Base-by-base conservation (phyloP, 768 basidiomycete species). In the Hericium rajendrae region DNA sequence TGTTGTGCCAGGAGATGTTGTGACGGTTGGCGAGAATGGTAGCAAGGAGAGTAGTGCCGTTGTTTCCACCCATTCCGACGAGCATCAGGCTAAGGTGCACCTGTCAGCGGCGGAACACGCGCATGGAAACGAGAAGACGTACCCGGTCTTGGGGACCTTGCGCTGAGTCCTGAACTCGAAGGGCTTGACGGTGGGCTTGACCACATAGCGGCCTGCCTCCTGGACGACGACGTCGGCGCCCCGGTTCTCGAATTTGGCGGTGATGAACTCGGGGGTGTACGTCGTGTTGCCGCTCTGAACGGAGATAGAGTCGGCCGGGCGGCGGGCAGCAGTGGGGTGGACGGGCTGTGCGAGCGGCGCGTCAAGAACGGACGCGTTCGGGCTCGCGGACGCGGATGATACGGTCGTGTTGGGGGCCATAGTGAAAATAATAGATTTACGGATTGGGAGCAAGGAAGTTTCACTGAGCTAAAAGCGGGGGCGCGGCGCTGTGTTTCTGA, bases 31-130 rank as follows among this genome's bases (percentile, higher is more conserved):
- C 97, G 64, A 97, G 82, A 69, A 97, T 85, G 60, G 94, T 97
- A 12, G 97, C 94, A 61, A 85, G 86, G 51, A 98, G 80, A 26
- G 95, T 98, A 51, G 88, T 81, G 53, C 95, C 97, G 68, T 99
- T 99, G 81, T 99, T 99, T 54, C 97, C 95, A 57, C 95, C 95
- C 58, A 94, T 74, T 59, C 97, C 97, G 65, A 98, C 86, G 82
- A 99, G 88, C 89, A 99, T 88, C 62, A 99, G 79, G 56, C 95
- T 97, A 60, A 8, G 53, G 57, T 48, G 41, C 55, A 40, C 53
- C 61, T 9, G 57, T 28, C 24, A 59, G 8, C 39, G 15, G 20
- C 24, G n/a, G 20, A 22, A 28, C 22, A 56, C 55, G 48, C 32
- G 55, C 32, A 6, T 32, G 32, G 6, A 28, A 39, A 54, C 24